phyloP scores from a whole-genome alignment of 192 early-diverging fungal species.

The Rhizoclosmatium sp. region DNA sequence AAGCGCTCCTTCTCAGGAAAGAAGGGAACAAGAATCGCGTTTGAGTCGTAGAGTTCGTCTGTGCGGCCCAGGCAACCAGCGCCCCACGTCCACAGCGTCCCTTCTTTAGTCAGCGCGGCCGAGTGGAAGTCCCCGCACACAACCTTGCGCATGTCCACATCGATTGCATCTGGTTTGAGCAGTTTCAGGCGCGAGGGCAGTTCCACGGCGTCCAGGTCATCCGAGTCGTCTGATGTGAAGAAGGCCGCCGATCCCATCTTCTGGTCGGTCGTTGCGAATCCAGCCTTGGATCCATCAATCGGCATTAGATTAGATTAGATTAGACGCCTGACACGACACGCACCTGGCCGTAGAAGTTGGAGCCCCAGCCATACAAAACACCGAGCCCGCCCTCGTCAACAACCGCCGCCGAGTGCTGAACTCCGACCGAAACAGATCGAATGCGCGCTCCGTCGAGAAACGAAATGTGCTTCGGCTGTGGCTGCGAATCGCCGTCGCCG shows the following conservation, averaged over 20 bases:
- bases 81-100: conserved; percentile 45
- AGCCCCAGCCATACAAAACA: conserved; percentile 47
- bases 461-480: not conserved
- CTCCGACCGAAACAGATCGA: conserved; percentile 28
- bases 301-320: too few relatives aligned
- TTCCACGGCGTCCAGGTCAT: conserved; percentile 43
- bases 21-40: conserved; percentile 41
- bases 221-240: conserved; percentile 35
- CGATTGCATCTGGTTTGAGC: not conserved
- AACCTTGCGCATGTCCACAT: conserved; percentile 25
- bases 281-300: not conserved
- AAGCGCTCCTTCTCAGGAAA: conserved; percentile 35
- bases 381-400: conserved; percentile 25
- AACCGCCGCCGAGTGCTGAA: conserved; percentile 13
- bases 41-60: conserved; percentile 48
- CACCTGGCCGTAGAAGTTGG: conserved; percentile 54
- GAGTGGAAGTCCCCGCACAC: conserved; percentile 46
- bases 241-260: conserved; percentile 23
- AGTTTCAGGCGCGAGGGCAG: conserved; percentile 18
- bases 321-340: conserved; percentile 12
- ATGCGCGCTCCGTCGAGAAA: not conserved
- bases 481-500: conserved; percentile 19
- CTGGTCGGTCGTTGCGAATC: conserved; percentile 16
- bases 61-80: conserved; percentile 36
- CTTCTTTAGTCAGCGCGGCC: conserved; percentile 27